phyloP scores from a whole-genome alignment of 2,329 filamentous ascomycete genomes.

The Epichloe baconii region DNA sequence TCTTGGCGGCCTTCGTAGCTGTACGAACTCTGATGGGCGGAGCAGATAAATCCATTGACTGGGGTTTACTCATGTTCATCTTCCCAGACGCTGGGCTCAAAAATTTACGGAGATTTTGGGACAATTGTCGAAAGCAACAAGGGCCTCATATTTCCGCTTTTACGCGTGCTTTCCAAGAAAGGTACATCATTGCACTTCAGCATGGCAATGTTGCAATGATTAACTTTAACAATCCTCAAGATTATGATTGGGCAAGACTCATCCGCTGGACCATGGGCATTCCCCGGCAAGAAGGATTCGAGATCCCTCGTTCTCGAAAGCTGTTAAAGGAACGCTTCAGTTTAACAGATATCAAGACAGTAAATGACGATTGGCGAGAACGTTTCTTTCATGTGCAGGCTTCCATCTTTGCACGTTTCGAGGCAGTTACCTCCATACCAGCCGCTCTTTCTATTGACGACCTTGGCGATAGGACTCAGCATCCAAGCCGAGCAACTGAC shows the following conservation, averaged over 20 bases:
- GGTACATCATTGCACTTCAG: conserved; percentile 54
- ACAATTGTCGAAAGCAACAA: conserved; percentile 34
- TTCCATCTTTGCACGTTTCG: conserved; percentile 44
- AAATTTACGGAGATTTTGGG: conserved; percentile 43
- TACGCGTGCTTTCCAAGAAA: conserved; percentile 49
- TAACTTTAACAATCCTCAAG: conserved; percentile 47
- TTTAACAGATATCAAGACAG: conserved; percentile 22
- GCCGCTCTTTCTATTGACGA: conserved; percentile 22
- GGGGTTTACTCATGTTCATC: conserved; percentile 42
- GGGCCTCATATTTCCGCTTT: conserved; percentile 38
- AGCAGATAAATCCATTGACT: conserved; percentile 45
- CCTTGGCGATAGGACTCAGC: conserved; percentile 3
- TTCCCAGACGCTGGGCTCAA: conserved; percentile 41
- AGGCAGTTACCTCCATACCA: conserved; percentile 37
- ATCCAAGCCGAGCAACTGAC: conserved; percentile 12
- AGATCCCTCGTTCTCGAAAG: conserved; percentile 34
- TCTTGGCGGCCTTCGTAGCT: conserved; percentile 45
- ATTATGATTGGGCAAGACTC: conserved; percentile 55
- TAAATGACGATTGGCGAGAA: conserved; percentile 36
- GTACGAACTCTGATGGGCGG: conserved; percentile 47
- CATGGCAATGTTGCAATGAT: conserved; percentile 45
- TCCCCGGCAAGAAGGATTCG: conserved; percentile 28
- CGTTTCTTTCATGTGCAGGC: conserved; percentile 41
- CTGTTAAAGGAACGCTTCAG: conserved; percentile 31
- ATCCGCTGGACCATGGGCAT: conserved; percentile 54